phyloP scores from a whole-genome alignment of 164 flowering plant species.

The Magnolia sinica region DNA sequence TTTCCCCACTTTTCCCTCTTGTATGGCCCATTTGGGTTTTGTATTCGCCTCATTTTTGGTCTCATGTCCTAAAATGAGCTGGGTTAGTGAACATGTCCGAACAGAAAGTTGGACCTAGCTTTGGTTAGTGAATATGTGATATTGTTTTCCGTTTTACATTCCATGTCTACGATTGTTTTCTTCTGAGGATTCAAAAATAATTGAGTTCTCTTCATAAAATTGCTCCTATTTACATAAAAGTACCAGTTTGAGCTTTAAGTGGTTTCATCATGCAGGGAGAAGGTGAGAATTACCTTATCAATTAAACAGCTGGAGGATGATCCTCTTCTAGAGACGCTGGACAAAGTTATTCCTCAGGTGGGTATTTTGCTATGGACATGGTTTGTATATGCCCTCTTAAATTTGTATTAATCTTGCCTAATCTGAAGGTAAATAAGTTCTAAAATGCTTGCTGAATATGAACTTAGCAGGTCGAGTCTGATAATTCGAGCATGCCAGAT shows the following conservation, averaged over 20 bases:
- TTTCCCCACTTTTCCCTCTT: too few species aligned
- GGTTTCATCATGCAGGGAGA: constrained; percentile 43
- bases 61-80: too few species aligned
- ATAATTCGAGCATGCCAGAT: constrained; percentile 6
- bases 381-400: not conserved
- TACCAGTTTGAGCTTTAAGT: not conserved
- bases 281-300: constrained; percentile 69
- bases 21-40: too few species aligned
- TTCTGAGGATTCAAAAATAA: too few species aligned
- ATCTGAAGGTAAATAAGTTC: not conserved
- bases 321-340: constrained; percentile 85
- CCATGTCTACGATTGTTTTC: too few species aligned
- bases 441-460: not conserved
- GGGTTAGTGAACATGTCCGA: too few species aligned
- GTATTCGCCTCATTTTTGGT: too few species aligned
- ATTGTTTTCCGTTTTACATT: too few species aligned
- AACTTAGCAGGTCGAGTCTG: constrained; percentile 5
- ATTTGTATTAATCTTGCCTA: not conserved
- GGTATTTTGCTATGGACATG: constrained; percentile 4
- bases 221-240: too few species aligned
- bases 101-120: too few species aligned
- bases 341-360: constrained; percentile 89
- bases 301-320: constrained; percentile 89
- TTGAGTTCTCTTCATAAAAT: too few species aligned
- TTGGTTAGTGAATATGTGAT: too few species aligned